Percentiles rank a stretch among this genome's conserved stretches.
phyloP scores from a whole-genome alignment of 768 basidiomycete genomes.

The Tricholoma bakamatsutake region DNA sequence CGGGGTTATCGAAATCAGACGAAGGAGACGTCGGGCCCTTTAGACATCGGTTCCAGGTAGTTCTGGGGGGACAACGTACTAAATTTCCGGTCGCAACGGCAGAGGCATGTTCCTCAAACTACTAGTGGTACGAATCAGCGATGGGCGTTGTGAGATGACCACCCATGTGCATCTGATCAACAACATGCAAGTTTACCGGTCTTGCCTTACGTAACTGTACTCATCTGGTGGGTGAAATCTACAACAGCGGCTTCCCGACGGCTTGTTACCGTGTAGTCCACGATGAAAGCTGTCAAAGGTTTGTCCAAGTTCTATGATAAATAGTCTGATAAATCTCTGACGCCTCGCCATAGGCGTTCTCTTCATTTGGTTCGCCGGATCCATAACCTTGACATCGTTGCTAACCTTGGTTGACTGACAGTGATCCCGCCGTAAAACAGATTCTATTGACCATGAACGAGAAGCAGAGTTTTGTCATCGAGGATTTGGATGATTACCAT shows the following conservation, averaged over 20 bases:
- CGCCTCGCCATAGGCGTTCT: conserved; percentile 44
- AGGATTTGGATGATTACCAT: conserved; percentile 82
- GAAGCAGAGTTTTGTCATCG: conserved; percentile 73
- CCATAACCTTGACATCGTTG: neutral
- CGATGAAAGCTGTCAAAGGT: conserved; percentile 66
- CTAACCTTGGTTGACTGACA: conserved; percentile 20
- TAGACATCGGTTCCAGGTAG: neutral
- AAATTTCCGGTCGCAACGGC: conserved; percentile 20
- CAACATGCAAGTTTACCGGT: neutral
- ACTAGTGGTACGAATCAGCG: neutral
- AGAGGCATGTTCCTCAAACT: conserved; percentile 24
- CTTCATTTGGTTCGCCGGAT: conserved; percentile 52
- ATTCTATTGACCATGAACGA: conserved; percentile 82
- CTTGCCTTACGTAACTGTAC: neutral
- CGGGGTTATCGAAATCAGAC: neutral
- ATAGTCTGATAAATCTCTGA: neutral
- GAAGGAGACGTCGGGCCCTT: neutral
- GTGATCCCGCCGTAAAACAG: conserved; percentile 88
- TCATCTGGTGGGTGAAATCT: no score
- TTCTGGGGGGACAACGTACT: conserved; percentile 12
- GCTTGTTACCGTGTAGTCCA: neutral
- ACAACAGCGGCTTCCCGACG: no score
- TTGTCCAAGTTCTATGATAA: conserved; percentile 12
- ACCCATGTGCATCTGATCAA: neutral
- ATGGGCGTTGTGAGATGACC: neutral